phyloP scores from a whole-genome alignment of 345 rosid genomes.

The Citrus sinensis region DVS_A1.0 CM039164.1:26115501-26116000 shows the following conservation, averaged over 20 bases:
- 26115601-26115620: conserved; percentile 64
- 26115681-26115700: conserved; percentile 3
- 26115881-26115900: conserved; percentile 1
- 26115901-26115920: conserved; percentile 4
- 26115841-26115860: conserved; percentile 68
- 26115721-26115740: conserved; percentile 93
- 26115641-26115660: not conserved
- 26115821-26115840: conserved; percentile 70
- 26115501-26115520: not conserved
- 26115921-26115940: conserved; percentile 50
- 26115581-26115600: conserved; percentile 74
- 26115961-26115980: conserved; percentile 7
- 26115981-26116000: conserved; percentile 12
- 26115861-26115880: not conserved
- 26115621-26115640: conserved; percentile 65
- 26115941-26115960: conserved; percentile 25
- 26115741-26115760: conserved; percentile 93
- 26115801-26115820: conserved; percentile 68
- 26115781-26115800: conserved; percentile 49
- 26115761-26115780: conserved; percentile 86
- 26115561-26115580: conserved; percentile 48
- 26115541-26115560: conserved; percentile 15
- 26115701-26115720: conserved; percentile 42
- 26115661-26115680: not conserved
- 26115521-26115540: not conserved